Percentiles rank a stretch among this genome's conserved stretches.
Evolutionary conservation across 2,329 filamentous ascomycete species (phyloP).

Genomic region (Fusarium chaquense): DNA sequence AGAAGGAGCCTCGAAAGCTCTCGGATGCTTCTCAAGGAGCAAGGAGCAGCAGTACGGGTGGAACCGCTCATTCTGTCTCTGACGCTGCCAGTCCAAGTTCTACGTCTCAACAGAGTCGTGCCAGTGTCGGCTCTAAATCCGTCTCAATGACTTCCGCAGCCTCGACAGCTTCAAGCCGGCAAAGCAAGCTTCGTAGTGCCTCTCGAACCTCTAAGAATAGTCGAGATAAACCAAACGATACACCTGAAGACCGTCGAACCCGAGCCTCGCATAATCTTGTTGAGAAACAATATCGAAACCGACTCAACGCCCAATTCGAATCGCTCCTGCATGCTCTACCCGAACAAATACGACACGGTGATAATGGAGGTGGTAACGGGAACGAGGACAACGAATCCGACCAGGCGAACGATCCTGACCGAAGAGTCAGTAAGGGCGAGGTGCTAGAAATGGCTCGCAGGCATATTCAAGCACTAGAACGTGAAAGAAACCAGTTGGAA

Average conservation of each 20-base stretch:
- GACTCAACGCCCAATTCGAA: slow-evolving; percentile 47
- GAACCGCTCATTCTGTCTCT: slow-evolving; percentile 35
- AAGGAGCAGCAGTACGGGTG: slow-evolving; percentile 35
- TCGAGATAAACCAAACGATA: slow-evolving; percentile 45
- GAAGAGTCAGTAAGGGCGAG: slow-evolving; percentile 46
- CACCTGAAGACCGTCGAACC: slow-evolving; percentile 47
- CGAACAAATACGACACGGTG: slow-evolving; percentile 38
- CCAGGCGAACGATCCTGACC: slow-evolving; percentile 40
- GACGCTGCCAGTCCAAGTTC: slow-evolving; percentile 45
- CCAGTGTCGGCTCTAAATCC: slow-evolving; percentile 42
- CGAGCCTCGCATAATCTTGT: slow-evolving; percentile 48
- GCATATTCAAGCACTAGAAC: slow-evolving; percentile 45
- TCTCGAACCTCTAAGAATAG: slow-evolving; percentile 48
- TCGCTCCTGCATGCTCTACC: slow-evolving; percentile 43
- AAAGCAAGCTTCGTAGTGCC: slow-evolving; percentile 46
- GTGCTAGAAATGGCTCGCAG: slow-evolving; percentile 48
- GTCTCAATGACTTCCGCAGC: slow-evolving; percentile 41
- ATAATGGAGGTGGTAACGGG: slow-evolving; percentile 14
- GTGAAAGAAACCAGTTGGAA: slow-evolving; percentile 41
- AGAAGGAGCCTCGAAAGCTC: slow-evolving; percentile 38
- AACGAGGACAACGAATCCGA: slow-evolving; percentile 42
- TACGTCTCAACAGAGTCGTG: slow-evolving; percentile 43
- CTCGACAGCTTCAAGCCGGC: slow-evolving; percentile 45
- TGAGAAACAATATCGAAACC: slow-evolving; percentile 48
- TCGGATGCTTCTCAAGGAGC: slow-evolving; percentile 35